A percentile compares a stretch with the other conserved stretches of the same genome.
Conservation (phyloP, 768 basidiomycete genomes). For the Stropharia rugosoannulata region DNA sequence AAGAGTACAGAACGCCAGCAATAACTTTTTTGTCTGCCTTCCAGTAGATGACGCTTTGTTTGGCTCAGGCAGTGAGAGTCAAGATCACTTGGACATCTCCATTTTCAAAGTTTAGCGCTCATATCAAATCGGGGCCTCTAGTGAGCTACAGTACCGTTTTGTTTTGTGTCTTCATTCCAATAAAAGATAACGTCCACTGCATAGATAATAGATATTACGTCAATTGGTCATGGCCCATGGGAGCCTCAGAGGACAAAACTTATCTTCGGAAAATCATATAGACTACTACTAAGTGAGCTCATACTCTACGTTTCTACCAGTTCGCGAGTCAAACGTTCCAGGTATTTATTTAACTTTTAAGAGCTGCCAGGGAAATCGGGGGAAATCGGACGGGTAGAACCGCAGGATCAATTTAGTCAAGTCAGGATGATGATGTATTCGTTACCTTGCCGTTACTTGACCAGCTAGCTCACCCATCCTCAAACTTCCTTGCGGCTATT, state of each 20-base stretch:
- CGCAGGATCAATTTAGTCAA: neutral
- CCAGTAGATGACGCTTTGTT: too few relatives aligned
- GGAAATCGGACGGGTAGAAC: conserved; percentile 13
- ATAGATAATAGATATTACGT: too few relatives aligned
- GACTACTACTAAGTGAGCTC: neutral
- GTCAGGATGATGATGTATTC: neutral
- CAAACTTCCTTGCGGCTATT: neutral
- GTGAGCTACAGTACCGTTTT: neutral
- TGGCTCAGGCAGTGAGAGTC: too few relatives aligned
- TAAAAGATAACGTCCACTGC: too few relatives aligned
- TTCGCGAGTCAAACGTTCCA: neutral
- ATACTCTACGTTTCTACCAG: neutral
- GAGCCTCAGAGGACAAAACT: too few relatives aligned
- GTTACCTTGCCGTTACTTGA: neutral
- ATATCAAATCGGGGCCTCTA: neutral
- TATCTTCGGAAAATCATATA: neutral
- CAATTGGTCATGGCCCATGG: too few relatives aligned
- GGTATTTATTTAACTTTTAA: neutral
- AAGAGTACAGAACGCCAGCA: too few relatives aligned
- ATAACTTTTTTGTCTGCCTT: too few relatives aligned
- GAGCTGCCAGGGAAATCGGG: conserved; percentile 2
- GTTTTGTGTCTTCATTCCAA: too few relatives aligned
- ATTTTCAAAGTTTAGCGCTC: neutral
- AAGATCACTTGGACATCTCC: too few relatives aligned
- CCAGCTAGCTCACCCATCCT: conserved; percentile 1